A percentile compares a stretch with the other conserved stretches of the same genome.
These are phyloP conservation scores for Plasmopara halstedii DNA, from an alignment of 352 stramenopile genomes.

Conservation along the genomic window DNA sequence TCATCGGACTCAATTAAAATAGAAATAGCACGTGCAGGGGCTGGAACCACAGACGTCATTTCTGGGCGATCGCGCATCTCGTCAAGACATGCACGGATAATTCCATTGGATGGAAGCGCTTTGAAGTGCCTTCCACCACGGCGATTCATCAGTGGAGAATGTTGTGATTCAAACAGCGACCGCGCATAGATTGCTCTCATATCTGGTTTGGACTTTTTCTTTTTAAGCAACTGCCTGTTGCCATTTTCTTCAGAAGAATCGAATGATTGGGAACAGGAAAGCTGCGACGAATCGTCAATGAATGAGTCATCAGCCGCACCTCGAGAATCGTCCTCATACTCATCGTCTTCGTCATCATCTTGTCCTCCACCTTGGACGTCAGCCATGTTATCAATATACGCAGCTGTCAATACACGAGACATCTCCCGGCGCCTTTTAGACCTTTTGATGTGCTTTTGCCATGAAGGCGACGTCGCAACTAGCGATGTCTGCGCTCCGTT, in stretches of 20 bases:
- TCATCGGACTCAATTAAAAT: constrained; percentile 10
- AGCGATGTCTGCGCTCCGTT: constrained; percentile 7
- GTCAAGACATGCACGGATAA: constrained; percentile 60
- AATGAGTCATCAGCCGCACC: constrained; percentile 59
- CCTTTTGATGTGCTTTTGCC: constrained; percentile 48
- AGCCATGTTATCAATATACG: constrained; percentile 65
- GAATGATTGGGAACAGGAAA: constrained; percentile 60
- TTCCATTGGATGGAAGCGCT: constrained; percentile 39
- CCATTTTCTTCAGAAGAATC: constrained; percentile 17
- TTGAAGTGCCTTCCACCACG: constrained; percentile 31
- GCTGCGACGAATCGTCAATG: constrained; percentile 77
- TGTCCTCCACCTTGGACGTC: constrained; percentile 47
- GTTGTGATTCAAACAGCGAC: constrained; percentile 57
- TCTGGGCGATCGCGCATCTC: constrained; percentile 21
- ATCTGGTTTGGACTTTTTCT: constrained; percentile 30
- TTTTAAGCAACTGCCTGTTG: constrained; percentile 11
- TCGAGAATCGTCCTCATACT: constrained; percentile 48
- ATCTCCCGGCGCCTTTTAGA: constrained; percentile 39
- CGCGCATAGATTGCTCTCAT: constrained; percentile 77
- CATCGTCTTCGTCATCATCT: constrained; percentile 57
- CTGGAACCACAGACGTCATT: constrained; percentile 3
- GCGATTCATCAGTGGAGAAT: constrained; percentile 18
- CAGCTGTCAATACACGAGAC: constrained; percentile 22
- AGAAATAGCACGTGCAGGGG: constrained; percentile 3
- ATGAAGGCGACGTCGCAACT: constrained; percentile 34